Percentiles rank a stretch among this genome's conserved stretches.
Conservation (phyloP, 2,329 filamentous ascomycete genomes). For the Curvularia sp. region DNA sequence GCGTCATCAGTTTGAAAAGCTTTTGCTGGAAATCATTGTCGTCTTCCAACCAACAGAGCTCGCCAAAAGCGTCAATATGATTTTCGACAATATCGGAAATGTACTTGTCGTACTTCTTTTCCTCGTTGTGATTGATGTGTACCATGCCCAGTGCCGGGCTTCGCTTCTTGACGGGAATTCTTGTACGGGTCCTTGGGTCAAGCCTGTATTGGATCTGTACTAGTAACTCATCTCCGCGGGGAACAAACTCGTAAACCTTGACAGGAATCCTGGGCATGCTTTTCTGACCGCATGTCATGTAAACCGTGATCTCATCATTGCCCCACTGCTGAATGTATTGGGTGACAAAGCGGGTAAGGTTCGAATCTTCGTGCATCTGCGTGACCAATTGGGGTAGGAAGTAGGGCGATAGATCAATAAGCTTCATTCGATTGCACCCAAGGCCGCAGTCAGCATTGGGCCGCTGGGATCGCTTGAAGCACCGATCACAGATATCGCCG, state of each 20-base stretch:
- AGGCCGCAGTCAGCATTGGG: conserved; percentile 53
- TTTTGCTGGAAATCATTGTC: conserved; percentile 54
- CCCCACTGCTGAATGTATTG: conserved; percentile 50
- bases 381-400: conserved; percentile 55
- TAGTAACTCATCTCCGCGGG: conserved; percentile 51
- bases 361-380: conserved; percentile 54
- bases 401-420: conserved; percentile 53
- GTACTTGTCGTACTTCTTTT: conserved; percentile 55
- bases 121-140: conserved; percentile 55
- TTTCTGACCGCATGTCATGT: conserved; percentile 53
- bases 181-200: conserved; percentile 45
- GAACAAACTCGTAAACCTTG: conserved; percentile 57
- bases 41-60: conserved; percentile 56
- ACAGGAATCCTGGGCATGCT: conserved; percentile 54
- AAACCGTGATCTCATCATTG: conserved; percentile 51
- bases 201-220: conserved; percentile 54
- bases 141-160: conserved; percentile 58
- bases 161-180: conserved; percentile 45
- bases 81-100: conserved; percentile 53
- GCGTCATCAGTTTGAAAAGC: conserved; percentile 53
- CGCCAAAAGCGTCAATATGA: conserved; percentile 52
- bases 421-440: conserved; percentile 56
- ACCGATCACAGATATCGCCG: conserved; percentile 51
- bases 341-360: conserved; percentile 51
- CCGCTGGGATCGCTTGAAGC: conserved; percentile 49